Evolutionary conservation across 352 stramenopile genomes (phyloP).

Genomic region (Pythium coloratum): DNA sequence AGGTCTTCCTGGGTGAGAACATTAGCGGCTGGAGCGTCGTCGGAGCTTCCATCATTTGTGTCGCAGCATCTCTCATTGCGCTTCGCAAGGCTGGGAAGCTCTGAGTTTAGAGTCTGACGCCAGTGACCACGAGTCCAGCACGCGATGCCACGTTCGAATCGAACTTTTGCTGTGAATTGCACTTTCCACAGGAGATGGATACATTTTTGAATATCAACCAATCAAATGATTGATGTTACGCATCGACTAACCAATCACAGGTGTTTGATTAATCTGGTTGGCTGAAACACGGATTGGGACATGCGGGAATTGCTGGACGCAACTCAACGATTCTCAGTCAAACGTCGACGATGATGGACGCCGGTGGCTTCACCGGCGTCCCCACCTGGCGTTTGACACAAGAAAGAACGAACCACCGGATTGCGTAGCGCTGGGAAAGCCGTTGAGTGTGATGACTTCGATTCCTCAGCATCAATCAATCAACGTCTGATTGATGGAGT

Average conservation of each 20-base stretch:
- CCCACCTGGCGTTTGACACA: neutral
- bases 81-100: constrained; percentile 41
- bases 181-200: neutral
- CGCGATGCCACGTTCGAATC: no score
- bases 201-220: constrained; percentile 1
- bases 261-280: neutral
- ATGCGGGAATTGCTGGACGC: neutral
- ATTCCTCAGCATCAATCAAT: neutral
- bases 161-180: neutral
- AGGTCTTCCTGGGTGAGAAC: constrained; percentile 26
- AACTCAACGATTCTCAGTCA: neutral
- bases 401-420: no score
- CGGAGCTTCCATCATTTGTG: constrained; percentile 56
- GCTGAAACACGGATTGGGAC: neutral
- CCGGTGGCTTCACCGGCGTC: no score
- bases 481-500: no score
- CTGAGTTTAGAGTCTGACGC: neutral
- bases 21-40: constrained; percentile 32
- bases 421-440: no score
- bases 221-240: neutral
- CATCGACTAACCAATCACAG: constrained; percentile 1
- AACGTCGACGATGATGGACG: neutral
- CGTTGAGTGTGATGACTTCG: no score
- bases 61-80: constrained; percentile 55
- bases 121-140: no score